Conservation (phyloP, 164 flowering plant genomes). For the Magnolia sinica region DNA sequence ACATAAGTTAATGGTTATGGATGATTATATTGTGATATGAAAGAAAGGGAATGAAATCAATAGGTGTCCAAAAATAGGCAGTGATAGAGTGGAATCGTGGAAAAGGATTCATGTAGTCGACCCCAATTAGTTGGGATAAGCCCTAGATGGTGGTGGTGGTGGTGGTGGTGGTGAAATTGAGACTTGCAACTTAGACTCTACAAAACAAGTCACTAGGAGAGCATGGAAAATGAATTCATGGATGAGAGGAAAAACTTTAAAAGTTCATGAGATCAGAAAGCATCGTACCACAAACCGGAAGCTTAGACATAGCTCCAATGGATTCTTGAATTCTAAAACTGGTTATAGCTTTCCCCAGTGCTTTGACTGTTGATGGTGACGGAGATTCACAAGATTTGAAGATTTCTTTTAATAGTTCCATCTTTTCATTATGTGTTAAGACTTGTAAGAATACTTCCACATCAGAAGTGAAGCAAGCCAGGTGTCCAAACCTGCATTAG, state of each 20-base stretch:
- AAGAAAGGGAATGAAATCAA: too few relatives aligned
- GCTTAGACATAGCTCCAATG: constrained; percentile 41
- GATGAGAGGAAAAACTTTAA: background rate
- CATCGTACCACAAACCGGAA: constrained; percentile 47
- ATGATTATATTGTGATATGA: too few relatives aligned
- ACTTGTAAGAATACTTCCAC: constrained; percentile 58
- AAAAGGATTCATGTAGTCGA: too few relatives aligned
- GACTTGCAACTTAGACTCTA: too few relatives aligned
- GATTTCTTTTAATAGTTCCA: constrained; percentile 42
- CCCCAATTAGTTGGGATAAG: too few relatives aligned
- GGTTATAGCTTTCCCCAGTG: constrained; percentile 55
- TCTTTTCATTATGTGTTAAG: constrained; percentile 40
- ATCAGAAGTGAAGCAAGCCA: constrained; percentile 72
- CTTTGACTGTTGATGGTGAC: constrained; percentile 33
- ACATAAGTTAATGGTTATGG: too few relatives aligned
- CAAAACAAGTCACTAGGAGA: too few relatives aligned
- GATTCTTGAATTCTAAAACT: constrained; percentile 51
- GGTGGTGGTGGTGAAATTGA: too few relatives aligned
- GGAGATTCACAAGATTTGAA: constrained; percentile 28
- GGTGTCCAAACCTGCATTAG: constrained; percentile 75
- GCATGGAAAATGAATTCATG: background rate
- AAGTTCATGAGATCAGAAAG: background rate
- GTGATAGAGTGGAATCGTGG: too few relatives aligned
- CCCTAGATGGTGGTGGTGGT: too few relatives aligned
- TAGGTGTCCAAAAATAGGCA: too few relatives aligned